Conservation (phyloP, 495 filamentous ascomycete genomes). For the Talaromyces liani region DNA sequence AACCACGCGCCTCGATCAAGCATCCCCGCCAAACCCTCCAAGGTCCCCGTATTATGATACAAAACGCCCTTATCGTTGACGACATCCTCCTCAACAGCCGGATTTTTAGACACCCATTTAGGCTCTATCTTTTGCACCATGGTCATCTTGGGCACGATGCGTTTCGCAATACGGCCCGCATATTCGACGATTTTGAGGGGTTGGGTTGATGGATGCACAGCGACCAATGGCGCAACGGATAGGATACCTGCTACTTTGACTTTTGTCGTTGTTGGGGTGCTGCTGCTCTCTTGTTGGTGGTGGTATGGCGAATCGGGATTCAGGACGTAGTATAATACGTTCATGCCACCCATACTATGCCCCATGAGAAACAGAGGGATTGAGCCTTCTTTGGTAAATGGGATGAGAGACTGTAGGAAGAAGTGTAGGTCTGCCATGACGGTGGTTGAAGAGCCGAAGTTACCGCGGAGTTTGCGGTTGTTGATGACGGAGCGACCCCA, state of each 20-base stretch:
- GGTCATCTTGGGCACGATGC: constrained; percentile 53
- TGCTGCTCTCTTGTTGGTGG: constrained; percentile 13
- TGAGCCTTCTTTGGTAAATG: constrained; percentile 14
- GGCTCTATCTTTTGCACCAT: constrained; percentile 50
- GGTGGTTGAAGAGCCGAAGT: constrained; percentile 59
- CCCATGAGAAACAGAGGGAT: constrained; percentile 78
- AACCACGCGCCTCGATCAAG: constrained; percentile 49
- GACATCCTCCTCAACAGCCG: constrained; percentile 45
- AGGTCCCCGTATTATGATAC: constrained; percentile 70
- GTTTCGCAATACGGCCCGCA: constrained; percentile 56
- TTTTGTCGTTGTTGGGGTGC: constrained; percentile 25
- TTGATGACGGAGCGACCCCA: constrained; percentile 46
- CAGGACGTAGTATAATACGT: constrained; percentile 49
- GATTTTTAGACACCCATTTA: constrained; percentile 55
- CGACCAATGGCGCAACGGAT: constrained; percentile 62
- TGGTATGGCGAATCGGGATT: constrained; percentile 16
- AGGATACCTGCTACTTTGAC: constrained; percentile 57
- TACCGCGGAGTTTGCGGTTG: constrained; percentile 47
- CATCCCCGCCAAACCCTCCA: constrained; percentile 68
- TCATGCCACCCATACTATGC: constrained; percentile 78
- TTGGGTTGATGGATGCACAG: constrained; percentile 51
- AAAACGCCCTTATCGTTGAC: constrained; percentile 48
- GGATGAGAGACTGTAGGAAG: constrained; percentile 47
- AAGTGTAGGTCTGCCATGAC: constrained; percentile 72
- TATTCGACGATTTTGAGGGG: constrained; percentile 51